Conservation (phyloP, 2,329 filamentous ascomycete species). For the Penicillium sp. region DNA sequence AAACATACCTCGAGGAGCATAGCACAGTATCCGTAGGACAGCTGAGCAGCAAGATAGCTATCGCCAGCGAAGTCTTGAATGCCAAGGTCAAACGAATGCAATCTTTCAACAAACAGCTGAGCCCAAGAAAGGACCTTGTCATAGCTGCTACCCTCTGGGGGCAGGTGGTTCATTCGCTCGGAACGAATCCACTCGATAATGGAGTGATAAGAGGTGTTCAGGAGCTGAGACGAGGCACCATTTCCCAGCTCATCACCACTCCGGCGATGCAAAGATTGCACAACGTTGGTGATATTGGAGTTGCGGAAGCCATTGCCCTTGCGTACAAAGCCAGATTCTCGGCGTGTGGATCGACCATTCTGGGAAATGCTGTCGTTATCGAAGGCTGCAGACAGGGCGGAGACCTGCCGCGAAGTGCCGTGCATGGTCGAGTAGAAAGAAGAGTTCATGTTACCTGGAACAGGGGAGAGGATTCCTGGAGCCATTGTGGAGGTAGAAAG, state of each 20-base stretch:
- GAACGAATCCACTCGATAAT: slow-evolving; percentile 41
- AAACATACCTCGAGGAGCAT: slow-evolving; percentile 50
- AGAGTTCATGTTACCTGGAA: slow-evolving; percentile 20
- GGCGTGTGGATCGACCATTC: slow-evolving; percentile 20
- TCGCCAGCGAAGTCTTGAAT: slow-evolving; percentile 41
- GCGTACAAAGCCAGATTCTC: slow-evolving; percentile 18
- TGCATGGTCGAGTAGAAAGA: slow-evolving; percentile 17
- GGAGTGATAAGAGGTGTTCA: slow-evolving; percentile 28
- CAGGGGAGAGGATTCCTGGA: slow-evolving; percentile 21
- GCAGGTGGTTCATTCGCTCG: slow-evolving; percentile 42
- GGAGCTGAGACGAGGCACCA: slow-evolving; percentile 29
- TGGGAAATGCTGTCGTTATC: slow-evolving; percentile 26
- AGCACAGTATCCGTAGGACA: slow-evolving; percentile 53
- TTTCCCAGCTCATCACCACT: slow-evolving; percentile 34
- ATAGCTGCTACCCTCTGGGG: slow-evolving; percentile 44
- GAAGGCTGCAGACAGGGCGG: slow-evolving; percentile 15
- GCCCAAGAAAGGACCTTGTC: slow-evolving; percentile 46
- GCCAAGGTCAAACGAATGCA: slow-evolving; percentile 40
- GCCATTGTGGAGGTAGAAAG: slow-evolving; percentile 15
- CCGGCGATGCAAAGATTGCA: slow-evolving; percentile 32
- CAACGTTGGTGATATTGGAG: slow-evolving; percentile 33
- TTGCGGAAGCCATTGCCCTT: slow-evolving; percentile 21
- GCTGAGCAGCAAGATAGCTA: slow-evolving; percentile 45
- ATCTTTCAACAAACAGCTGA: slow-evolving; percentile 39
- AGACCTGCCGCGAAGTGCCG: slow-evolving; percentile 18